These are phyloP conservation scores for Infundibulicybe gibba DNA, from an alignment of 768 basidiomycete species.

Conservation along the genomic window DNA sequence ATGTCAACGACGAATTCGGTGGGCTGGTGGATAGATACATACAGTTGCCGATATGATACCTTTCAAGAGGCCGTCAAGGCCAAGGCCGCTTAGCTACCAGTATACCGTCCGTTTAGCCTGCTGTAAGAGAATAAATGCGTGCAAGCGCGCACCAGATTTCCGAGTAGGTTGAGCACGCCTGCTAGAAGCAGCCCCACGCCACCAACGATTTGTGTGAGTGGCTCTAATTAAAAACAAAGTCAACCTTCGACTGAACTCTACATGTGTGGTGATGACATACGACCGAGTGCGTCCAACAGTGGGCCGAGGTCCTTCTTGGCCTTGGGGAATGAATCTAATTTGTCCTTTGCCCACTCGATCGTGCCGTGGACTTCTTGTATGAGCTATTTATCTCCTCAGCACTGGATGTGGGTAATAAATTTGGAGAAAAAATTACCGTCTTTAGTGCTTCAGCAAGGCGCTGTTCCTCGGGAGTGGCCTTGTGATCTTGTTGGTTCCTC, in stretches of 20 bases:
- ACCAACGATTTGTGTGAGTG: conserved; percentile 32
- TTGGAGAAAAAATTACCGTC: conserved; percentile 17
- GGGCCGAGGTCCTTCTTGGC: conserved; percentile 34
- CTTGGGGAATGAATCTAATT: conserved; percentile 31
- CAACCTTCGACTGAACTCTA: not conserved
- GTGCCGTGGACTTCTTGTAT: conserved; percentile 33
- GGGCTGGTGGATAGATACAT: conserved; percentile 1
- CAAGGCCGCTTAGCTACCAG: conserved; percentile 1
- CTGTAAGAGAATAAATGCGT: not conserved
- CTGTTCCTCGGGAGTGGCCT: conserved; percentile 32
- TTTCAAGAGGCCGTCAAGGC: conserved; percentile 5
- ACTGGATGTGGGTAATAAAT: conserved; percentile 15
- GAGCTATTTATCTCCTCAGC: conserved; percentile 13
- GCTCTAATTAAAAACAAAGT: conserved; percentile 16
- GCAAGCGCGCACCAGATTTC: conserved; percentile 15
- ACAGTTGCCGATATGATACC: conserved; percentile 5
- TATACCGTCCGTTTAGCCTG: too few relatives aligned
- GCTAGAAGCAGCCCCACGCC: conserved; percentile 32
- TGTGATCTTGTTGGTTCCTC: conserved; percentile 29
- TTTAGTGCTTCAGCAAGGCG: conserved; percentile 33
- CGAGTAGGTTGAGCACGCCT: conserved; percentile 31
- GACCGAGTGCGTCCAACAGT: conserved; percentile 30
- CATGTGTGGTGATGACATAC: conserved; percentile 13
- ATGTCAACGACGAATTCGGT: not conserved
- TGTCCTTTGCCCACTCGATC: conserved; percentile 33